phyloP scores from a whole-genome alignment of 441 rosid genomes.

The Breynia disticha region DNA sequence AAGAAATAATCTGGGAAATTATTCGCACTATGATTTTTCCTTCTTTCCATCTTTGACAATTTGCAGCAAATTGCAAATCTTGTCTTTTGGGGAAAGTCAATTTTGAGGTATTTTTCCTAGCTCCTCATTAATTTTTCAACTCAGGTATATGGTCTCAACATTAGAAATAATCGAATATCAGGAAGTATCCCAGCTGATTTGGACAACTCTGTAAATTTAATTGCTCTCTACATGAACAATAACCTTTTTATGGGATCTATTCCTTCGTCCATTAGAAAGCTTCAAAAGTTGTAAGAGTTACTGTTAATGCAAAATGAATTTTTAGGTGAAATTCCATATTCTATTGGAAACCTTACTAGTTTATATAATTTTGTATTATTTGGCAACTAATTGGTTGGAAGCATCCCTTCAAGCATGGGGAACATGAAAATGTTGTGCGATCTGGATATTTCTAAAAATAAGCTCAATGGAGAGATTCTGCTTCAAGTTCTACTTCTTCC shows the following conservation, averaged over 20 bases:
- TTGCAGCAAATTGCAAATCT: background rate
- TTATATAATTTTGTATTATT: background rate
- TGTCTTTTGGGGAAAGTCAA: background rate
- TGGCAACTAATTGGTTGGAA: slow-evolving; percentile 11
- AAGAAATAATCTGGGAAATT: background rate
- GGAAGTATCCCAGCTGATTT: slow-evolving; percentile 25
- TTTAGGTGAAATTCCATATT: slow-evolving; percentile 28
- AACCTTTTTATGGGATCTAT: slow-evolving; percentile 24
- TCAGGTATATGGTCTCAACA: background rate
- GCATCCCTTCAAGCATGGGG: slow-evolving; percentile 13
- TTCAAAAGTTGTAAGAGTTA: slow-evolving; percentile 8
- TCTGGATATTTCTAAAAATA: slow-evolving; percentile 5
- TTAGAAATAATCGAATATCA: slow-evolving; percentile 15
- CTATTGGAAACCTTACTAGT: slow-evolving; percentile 15
- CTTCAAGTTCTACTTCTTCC: background rate
- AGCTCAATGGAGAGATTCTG: slow-evolving; percentile 9
- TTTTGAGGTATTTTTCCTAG: slow-evolving; percentile 7
- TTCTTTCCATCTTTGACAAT: background rate
- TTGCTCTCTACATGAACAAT: background rate
- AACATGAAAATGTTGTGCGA: slow-evolving; percentile 1
- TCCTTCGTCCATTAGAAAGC: slow-evolving; percentile 28
- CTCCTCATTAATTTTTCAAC: slow-evolving; percentile 13
- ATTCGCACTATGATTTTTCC: background rate
- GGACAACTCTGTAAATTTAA: slow-evolving; percentile 17
- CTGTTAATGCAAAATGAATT: slow-evolving; percentile 14